These are phyloP conservation scores for Diplodia intermedia DNA, from an alignment of 2,329 filamentous ascomycete species.

Conservation along the genomic window DNA sequence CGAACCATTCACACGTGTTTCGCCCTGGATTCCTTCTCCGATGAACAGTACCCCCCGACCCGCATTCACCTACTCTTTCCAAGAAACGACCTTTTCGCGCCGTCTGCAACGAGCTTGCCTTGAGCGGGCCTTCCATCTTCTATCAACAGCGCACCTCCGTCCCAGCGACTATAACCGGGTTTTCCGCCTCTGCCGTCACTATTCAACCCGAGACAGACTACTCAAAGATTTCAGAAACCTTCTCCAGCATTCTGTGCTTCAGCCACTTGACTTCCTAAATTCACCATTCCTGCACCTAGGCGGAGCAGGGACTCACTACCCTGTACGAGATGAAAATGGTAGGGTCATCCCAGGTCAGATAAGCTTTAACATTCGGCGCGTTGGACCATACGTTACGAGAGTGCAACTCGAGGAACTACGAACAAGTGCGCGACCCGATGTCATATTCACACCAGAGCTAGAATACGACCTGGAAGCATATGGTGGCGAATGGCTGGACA, in stretches of 20 bases:
- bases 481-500: conserved; percentile 78
- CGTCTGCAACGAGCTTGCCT: conserved; percentile 70
- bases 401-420: conserved; percentile 15
- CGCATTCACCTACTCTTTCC: conserved; percentile 63
- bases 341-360: conserved; percentile 44
- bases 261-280: conserved; percentile 65
- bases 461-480: conserved; percentile 67
- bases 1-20: conserved; percentile 2
- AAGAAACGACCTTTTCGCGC: conserved; percentile 73
- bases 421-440: background rate
- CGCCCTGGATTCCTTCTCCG: conserved; percentile 1
- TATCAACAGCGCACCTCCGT: conserved; percentile 54
- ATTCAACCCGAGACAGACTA: conserved; percentile 54
- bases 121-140: conserved; percentile 68
- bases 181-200: conserved; percentile 74
- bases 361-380: conserved; percentile 43
- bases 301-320: conserved; percentile 71
- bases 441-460: conserved; percentile 12
- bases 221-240: conserved; percentile 49
- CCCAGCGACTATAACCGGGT: conserved; percentile 53
- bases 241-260: conserved; percentile 49
- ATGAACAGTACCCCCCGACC: conserved; percentile 5
- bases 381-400: conserved; percentile 38
- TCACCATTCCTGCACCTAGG: conserved; percentile 71
- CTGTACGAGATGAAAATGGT: conserved; percentile 48